Conservation (phyloP, 2,329 filamentous ascomycete genomes). For the Fusarium continuum region DNA sequence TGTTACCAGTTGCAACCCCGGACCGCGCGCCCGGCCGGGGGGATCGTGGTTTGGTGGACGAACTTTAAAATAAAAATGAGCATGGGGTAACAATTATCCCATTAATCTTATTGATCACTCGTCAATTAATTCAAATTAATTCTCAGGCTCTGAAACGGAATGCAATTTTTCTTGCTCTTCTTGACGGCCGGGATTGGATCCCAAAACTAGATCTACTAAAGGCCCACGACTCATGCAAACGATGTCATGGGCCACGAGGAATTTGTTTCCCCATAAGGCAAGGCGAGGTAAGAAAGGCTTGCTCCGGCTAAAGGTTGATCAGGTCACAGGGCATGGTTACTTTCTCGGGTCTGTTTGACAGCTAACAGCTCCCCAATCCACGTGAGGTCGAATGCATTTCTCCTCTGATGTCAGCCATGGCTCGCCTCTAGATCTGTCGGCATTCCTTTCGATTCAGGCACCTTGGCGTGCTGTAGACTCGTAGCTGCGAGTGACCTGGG, state of each 20-base stretch:
- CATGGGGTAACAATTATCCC: not conserved
- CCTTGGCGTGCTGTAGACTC: slow-evolving; percentile 8
- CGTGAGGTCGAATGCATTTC: slow-evolving; percentile 7
- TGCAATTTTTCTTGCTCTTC: slow-evolving; percentile 2
- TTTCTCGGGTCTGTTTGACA: slow-evolving; percentile 11
- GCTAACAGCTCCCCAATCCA: slow-evolving; percentile 9
- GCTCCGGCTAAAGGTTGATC: slow-evolving; percentile 25
- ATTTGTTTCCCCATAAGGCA: slow-evolving; percentile 9
- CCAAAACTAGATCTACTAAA: slow-evolving; percentile 5
- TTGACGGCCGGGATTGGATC: not conserved
- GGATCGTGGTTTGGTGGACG: slow-evolving; percentile 9
- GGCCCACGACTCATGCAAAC: slow-evolving; percentile 23
- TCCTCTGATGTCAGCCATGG: slow-evolving; percentile 31
- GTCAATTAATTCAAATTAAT: not conserved
- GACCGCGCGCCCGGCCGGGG: no score
- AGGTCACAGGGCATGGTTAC: slow-evolving; percentile 22
- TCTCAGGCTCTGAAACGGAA: slow-evolving; percentile 4
- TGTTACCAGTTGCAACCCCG: slow-evolving; percentile 5
- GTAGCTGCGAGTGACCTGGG: slow-evolving; percentile 16
- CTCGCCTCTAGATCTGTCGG: slow-evolving; percentile 29
- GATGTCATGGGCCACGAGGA: slow-evolving; percentile 33
- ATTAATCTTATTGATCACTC: slow-evolving; percentile 10
- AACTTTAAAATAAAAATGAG: slow-evolving; percentile 10
- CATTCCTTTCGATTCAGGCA: slow-evolving; percentile 33
- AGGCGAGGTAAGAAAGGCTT: slow-evolving; percentile 22